These are phyloP conservation scores for Hypoxylon intermedium DNA, from an alignment of 495 filamentous ascomycete species.

Conservation along the genomic window DNA sequence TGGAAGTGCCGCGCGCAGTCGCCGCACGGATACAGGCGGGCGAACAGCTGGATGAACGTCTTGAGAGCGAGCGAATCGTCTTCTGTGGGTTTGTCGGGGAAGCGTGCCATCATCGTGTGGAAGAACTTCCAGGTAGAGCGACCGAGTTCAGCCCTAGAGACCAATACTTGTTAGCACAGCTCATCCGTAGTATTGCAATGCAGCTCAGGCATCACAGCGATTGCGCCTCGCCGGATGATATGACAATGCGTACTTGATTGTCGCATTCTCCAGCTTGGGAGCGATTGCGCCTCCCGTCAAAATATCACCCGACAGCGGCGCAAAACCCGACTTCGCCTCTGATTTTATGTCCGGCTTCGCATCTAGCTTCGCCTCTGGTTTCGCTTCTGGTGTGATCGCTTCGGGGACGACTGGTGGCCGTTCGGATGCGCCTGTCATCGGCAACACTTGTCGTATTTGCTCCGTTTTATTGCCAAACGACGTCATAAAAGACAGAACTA, in stretches of 20 bases:
- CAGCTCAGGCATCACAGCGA: conserved; percentile 65
- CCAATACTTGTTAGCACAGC: conserved; percentile 18
- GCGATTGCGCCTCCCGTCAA: conserved; percentile 83
- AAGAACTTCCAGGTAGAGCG: conserved; percentile 90
- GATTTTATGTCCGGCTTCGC: neutral
- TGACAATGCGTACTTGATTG: too few relatives aligned
- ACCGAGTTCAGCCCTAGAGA: conserved; percentile 79
- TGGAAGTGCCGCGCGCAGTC: conserved; percentile 95
- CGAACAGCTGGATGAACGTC: conserved; percentile 88
- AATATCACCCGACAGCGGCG: conserved; percentile 44
- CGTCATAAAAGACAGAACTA: conserved; percentile 40
- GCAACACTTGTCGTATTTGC: conserved; percentile 28
- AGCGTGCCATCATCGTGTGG: conserved; percentile 94
- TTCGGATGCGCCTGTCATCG: conserved; percentile 9
- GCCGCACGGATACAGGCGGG: conserved; percentile 91
- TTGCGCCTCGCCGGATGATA: too few relatives aligned
- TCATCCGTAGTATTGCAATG: neutral
- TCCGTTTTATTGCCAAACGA: conserved; percentile 33
- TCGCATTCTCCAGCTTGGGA: too few relatives aligned
- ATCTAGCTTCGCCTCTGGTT: neutral
- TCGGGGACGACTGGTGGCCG: conserved; percentile 9
- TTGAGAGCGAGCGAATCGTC: conserved; percentile 85
- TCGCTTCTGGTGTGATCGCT: conserved; percentile 3
- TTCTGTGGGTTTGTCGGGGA: conserved; percentile 81
- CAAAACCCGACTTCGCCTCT: conserved; percentile 32